Evolutionary conservation across 1,284 basidiomycete species (phyloP), one percentile per base, ranked within the genome.

Genomic region (Cronartium ribicola): DNA sequence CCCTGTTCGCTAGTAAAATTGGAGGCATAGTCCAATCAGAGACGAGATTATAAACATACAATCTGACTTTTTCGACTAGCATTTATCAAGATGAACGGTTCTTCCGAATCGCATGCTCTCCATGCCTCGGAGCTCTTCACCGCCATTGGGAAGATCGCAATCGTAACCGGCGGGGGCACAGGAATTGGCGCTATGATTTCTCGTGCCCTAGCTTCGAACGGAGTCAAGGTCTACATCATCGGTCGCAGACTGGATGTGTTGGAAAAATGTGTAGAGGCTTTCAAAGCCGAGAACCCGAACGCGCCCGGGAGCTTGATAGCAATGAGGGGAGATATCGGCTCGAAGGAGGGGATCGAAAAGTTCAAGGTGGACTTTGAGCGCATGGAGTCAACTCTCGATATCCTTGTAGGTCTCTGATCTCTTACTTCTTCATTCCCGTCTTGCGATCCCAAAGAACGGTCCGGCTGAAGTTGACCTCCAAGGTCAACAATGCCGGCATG

Each of bases 151-250:
- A 81, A 80, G 78, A 82, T 91, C 20, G 89, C 89, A 6, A 81
- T 92, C 43, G 88, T 91, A 41, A 89, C 90, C 0, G 90, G 90
- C 59, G 90, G 90, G 5, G 90, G 88, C 36, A 90, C 89, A 0
- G 90, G 90, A 1, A 91, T 92, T 62, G 82, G 83, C 5, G 81
- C 88, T 75, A 88, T 89, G 86, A 90, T 90, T 73, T 84, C 90
- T 5, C 84, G 85, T 70, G 89, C 88, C 4, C 84, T 93, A 14
- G 89, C 89, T 10, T 85, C 86, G 29, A 89, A 88, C 77, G 90
- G 90, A 1, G 90, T 90, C 17, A 89, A 87, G 77, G 90, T 92
- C 14, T 93, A 83, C 85, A 89, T 87, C 39, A 82, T 78, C 46
- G 76, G 69, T 40, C 73, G 76, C 57, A 77, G 37, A 61, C 17